These are phyloP conservation scores for Beverwykella pulmonaria DNA, from an alignment of 495 filamentous ascomycete genomes.

Conservation along the genomic window DNA sequence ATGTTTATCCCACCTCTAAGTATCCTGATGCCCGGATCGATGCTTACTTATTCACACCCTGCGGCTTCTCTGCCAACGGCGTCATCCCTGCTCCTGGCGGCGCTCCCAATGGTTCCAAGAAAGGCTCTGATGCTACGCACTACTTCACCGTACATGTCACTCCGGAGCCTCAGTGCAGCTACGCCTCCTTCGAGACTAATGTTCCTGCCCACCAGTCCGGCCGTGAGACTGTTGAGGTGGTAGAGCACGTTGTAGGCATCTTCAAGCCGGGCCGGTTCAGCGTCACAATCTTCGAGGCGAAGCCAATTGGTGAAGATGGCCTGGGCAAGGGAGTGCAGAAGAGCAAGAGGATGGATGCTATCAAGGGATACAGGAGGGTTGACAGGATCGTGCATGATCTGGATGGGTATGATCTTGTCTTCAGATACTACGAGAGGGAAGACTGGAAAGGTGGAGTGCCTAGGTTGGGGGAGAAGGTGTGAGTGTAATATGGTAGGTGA, in stretches of 20 bases:
- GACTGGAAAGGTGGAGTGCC: conserved; percentile 83
- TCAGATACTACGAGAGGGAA: conserved; percentile 91
- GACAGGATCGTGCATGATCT: conserved; percentile 97
- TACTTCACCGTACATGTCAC: conserved; percentile 99
- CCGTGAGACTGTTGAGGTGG: conserved; percentile 83
- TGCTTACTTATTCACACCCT: conserved; percentile 94
- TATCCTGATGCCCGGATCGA: conserved; percentile 95
- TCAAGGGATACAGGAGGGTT: conserved; percentile 84
- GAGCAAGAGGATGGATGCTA: conserved; percentile 73
- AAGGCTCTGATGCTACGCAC: conserved; percentile 60
- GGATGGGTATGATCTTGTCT: conserved; percentile 96
- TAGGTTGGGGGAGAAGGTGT: conserved; percentile 66
- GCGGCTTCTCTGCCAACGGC: conserved; percentile 97
- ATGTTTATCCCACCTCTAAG: conserved; percentile 80
- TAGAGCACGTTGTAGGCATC: conserved; percentile 91
- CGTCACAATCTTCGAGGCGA: conserved; percentile 94
- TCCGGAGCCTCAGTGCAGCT: conserved; percentile 96
- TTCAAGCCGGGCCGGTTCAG: conserved; percentile 97
- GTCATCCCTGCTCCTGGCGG: conserved; percentile 78
- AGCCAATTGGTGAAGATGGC: conserved; percentile 55
- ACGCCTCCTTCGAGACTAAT: conserved; percentile 98
- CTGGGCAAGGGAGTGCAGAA: conserved; percentile 51
- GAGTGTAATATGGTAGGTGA: not conserved
- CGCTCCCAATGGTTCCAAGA: conserved; percentile 49
- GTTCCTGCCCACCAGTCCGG: conserved; percentile 89